phyloP scores from a whole-genome alignment of 176 grass and related monocot genomes.

The Thinopyrum elongatum region DNA sequence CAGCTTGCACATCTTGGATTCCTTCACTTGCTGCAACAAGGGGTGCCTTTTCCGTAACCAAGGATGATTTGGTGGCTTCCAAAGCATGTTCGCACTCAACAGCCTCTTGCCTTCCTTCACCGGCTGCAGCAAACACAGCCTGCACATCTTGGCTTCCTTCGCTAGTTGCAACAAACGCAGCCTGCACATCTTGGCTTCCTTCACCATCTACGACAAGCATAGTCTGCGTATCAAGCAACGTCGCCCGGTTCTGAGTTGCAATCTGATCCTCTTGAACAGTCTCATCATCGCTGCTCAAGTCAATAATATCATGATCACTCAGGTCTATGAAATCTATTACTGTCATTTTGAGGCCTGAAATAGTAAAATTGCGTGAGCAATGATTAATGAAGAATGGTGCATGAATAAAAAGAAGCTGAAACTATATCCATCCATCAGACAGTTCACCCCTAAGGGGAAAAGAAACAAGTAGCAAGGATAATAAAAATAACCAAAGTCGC shows the following conservation, averaged over 20 bases:
- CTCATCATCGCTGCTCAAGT: not conserved
- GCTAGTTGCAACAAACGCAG: not conserved
- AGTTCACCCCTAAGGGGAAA: not conserved
- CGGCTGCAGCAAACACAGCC: not conserved
- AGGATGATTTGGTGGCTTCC: not conserved
- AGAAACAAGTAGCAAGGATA: not conserved
- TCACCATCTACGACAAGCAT: not conserved
- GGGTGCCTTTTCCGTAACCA: not conserved
- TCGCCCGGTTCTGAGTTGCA: not conserved
- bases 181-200: not conserved
- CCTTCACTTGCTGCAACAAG: not conserved
- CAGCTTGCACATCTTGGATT: not conserved
- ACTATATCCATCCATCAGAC: not conserved
- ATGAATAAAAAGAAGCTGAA: not conserved
- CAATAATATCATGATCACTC: not conserved
- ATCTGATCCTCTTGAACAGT: not conserved
- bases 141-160: not conserved
- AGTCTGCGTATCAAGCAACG: not conserved
- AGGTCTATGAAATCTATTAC: not conserved
- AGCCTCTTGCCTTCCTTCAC: not conserved
- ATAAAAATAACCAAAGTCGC: not conserved
- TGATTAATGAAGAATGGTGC: not conserved
- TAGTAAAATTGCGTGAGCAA: not conserved
- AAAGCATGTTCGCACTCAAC: not conserved
- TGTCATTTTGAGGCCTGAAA: not conserved